These are phyloP conservation scores for Spinellus fusiger DNA, from an alignment of 192 early-diverging fungal genomes.

Conservation along the genomic window DNA sequence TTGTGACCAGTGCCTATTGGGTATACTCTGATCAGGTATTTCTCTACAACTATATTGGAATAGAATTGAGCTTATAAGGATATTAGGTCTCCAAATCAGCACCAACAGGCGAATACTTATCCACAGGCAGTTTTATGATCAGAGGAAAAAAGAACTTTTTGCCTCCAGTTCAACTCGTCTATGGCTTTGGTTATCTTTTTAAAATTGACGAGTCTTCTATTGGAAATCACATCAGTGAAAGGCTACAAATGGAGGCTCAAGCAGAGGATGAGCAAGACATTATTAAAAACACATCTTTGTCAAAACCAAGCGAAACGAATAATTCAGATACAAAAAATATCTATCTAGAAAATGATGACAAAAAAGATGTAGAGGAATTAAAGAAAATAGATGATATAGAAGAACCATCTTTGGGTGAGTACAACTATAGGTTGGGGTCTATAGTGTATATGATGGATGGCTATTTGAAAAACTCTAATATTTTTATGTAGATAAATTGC, in stretches of 20 bases:
- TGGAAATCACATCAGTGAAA: constrained; percentile 70
- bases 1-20: constrained; percentile 94
- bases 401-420: not conserved
- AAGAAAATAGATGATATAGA: not conserved
- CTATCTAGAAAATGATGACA: constrained; percentile 23
- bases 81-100: constrained; percentile 77
- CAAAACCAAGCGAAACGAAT: not conserved
- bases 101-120: constrained; percentile 86
- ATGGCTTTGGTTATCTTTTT: constrained; percentile 96
- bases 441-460: not conserved
- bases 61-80: not conserved
- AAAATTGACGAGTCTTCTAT: constrained; percentile 77
- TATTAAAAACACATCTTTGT: constrained; percentile 2
- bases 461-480: not conserved
- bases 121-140: constrained; percentile 90
- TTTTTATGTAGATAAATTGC: constrained; percentile 9
- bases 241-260: constrained; percentile 39
- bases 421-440: not conserved
- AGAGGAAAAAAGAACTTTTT: constrained; percentile 91
- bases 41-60: not conserved
- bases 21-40: constrained; percentile 72
- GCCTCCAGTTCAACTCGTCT: constrained; percentile 88
- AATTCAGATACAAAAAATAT: not conserved
- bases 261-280: constrained; percentile 23
- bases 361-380: constrained; percentile 1